phyloP scores from a whole-genome alignment of 2,329 filamentous ascomycete genomes.

The Dactylonectria estremocensis region DNA sequence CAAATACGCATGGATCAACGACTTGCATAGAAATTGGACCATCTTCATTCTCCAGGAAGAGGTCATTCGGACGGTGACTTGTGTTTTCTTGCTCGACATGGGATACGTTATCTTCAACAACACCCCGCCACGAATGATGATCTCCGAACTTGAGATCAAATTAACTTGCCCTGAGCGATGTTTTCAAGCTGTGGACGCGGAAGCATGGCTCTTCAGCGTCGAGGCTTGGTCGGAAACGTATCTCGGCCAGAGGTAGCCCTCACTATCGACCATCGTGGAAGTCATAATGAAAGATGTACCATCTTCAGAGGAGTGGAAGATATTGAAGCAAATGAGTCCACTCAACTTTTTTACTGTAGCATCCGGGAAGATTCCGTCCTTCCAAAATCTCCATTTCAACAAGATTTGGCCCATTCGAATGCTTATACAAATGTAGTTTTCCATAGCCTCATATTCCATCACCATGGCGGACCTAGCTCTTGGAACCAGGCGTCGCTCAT shows the following conservation, averaged over 20 bases:
- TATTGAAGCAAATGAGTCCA: conserved; percentile 21
- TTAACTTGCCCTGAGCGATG: conserved; percentile 15
- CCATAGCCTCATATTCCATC: conserved; percentile 34
- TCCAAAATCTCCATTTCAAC: not conserved
- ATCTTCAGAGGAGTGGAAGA: not conserved
- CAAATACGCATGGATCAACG: not conserved
- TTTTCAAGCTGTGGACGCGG: conserved; percentile 20
- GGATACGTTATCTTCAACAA: conserved; percentile 38
- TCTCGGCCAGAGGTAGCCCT: not conserved
- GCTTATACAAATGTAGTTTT: conserved; percentile 23
- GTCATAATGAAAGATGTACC: conserved; percentile 5
- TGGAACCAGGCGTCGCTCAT: not conserved
- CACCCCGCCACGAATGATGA: conserved; percentile 25
- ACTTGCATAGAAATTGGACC: not conserved
- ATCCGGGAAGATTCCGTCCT: conserved; percentile 17
- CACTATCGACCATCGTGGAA: conserved; percentile 7
- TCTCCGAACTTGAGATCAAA: conserved; percentile 27
- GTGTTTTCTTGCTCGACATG: conserved; percentile 34
- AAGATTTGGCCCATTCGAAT: not conserved
- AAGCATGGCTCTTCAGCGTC: conserved; percentile 1
- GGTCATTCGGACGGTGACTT: conserved; percentile 27
- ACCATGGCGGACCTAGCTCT: conserved; percentile 11
- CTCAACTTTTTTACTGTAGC: conserved; percentile 31
- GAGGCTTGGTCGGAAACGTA: not conserved
- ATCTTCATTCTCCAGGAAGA: conserved; percentile 25